Evolutionary conservation across 495 filamentous ascomycete genomes (phyloP).

Genomic region (Hypoxylon subgilvum): DNA sequence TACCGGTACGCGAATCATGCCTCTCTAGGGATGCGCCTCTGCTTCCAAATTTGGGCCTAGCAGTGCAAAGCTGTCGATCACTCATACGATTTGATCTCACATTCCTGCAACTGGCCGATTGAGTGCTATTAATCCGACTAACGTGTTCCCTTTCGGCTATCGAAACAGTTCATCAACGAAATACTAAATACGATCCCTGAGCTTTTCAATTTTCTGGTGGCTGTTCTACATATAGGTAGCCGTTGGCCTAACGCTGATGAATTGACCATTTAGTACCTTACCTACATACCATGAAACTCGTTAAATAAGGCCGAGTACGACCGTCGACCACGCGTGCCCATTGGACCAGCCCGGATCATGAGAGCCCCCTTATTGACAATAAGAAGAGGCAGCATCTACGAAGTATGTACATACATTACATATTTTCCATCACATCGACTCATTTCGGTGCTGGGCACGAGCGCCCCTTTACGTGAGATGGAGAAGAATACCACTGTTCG

Average conservation of each 20-base stretch:
- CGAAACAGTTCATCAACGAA: conserved; percentile 13
- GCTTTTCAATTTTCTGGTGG: too few species aligned
- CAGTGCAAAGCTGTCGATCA: conserved; percentile 34
- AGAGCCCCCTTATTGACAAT: conserved; percentile 11
- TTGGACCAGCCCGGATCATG: conserved; percentile 11
- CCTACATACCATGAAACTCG: conserved; percentile 2
- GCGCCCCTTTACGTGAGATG: not conserved
- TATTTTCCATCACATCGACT: conserved; percentile 1
- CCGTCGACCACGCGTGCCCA: conserved; percentile 15
- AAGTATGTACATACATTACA: too few species aligned
- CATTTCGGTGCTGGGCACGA: conserved; percentile 4
- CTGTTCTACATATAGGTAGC: conserved; percentile 1
- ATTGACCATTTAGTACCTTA: not conserved
- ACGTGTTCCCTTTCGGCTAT: conserved; percentile 14
- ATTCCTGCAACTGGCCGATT: conserved; percentile 37
- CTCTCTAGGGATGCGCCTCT: conserved; percentile 28
- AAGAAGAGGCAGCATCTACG: conserved; percentile 12
- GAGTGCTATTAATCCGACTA: conserved; percentile 29
- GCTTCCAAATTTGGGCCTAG: conserved; percentile 32
- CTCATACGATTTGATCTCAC: conserved; percentile 39
- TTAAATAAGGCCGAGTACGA: conserved; percentile 33
- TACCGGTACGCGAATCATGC: conserved; percentile 29
- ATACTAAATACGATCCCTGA: conserved; percentile 12
- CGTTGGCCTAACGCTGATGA: conserved; percentile 12
- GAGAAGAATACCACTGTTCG: conserved; percentile 9